Conservation (phyloP, 2,329 filamentous ascomycete species). For the Trichophyton rubrum region DNA sequence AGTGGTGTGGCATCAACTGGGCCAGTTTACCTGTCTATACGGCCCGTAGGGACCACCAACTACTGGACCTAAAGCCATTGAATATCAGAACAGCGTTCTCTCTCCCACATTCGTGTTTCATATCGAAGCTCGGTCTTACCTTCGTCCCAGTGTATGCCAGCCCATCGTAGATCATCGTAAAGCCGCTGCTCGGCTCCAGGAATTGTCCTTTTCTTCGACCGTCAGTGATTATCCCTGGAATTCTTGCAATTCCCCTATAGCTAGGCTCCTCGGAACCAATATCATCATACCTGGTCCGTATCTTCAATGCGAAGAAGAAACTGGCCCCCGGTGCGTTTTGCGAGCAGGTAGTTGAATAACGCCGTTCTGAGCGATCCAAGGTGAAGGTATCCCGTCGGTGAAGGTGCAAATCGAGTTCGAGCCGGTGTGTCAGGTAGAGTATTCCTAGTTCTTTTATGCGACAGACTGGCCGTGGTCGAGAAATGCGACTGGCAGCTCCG, state of each 20-base stretch:
- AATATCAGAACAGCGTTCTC: neutral
- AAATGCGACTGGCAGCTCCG: slow-evolving; percentile 24
- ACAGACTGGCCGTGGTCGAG: slow-evolving; percentile 18
- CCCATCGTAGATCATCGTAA: slow-evolving; percentile 73
- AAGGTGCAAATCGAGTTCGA: slow-evolving; percentile 83
- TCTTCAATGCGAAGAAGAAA: slow-evolving; percentile 90
- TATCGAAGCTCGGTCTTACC: slow-evolving; percentile 37
- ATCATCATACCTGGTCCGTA: slow-evolving; percentile 61
- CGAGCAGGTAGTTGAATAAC: slow-evolving; percentile 89
- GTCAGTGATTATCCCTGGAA: slow-evolving; percentile 20
- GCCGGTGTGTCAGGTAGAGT: slow-evolving; percentile 43
- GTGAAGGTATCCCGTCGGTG: slow-evolving; percentile 87
- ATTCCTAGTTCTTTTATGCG: slow-evolving; percentile 22
- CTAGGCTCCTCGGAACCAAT: neutral
- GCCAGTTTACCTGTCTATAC: slow-evolving; percentile 59
- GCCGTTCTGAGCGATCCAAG: slow-evolving; percentile 85
- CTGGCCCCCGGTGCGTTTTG: slow-evolving; percentile 72
- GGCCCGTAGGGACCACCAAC: slow-evolving; percentile 71
- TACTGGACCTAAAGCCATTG: slow-evolving; percentile 50
- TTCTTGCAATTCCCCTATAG: neutral
- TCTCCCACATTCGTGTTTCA: neutral
- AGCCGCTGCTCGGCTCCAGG: slow-evolving; percentile 65
- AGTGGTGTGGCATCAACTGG: slow-evolving; percentile 6
- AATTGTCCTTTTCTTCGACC: slow-evolving; percentile 61
- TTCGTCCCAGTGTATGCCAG: slow-evolving; percentile 87